These are phyloP conservation scores for Paramecium sexaurelia DNA, from an alignment of 73 alveolate species.

Conservation along the genomic window DNA sequence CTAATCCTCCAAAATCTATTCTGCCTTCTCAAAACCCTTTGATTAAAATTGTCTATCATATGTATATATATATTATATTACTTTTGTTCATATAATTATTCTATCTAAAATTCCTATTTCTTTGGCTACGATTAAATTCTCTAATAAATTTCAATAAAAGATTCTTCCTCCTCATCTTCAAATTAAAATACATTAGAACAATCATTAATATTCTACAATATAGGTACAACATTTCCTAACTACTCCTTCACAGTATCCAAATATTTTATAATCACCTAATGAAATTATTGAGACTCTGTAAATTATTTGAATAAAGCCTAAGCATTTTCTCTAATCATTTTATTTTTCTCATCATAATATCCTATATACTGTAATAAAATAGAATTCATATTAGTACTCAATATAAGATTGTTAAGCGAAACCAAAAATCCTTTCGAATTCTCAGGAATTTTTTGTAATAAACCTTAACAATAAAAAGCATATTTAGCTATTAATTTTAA, in stretches of 20 bases:
- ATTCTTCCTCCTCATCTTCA: background rate
- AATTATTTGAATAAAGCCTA: background rate
- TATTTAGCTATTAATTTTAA: background rate
- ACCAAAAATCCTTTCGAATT: background rate
- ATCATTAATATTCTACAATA: background rate
- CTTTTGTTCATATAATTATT: background rate
- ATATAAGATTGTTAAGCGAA: background rate
- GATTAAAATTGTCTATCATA: background rate
- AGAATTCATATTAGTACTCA: background rate
- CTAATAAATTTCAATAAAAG: background rate
- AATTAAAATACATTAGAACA: background rate
- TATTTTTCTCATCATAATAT: background rate
- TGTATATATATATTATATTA: background rate
- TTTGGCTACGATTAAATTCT: background rate
- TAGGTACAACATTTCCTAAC: background rate
- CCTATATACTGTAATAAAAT: background rate
- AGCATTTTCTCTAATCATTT: background rate
- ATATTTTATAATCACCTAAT: background rate
- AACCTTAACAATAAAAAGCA: constrained; percentile 23
- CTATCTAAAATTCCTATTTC: background rate
- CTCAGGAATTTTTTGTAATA: background rate
- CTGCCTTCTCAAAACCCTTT: background rate
- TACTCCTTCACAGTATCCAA: background rate
- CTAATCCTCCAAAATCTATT: background rate
- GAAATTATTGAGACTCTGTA: background rate